phyloP scores from a whole-genome alignment of 805 yeast genomes.

The Millerago galiae region DNA sequence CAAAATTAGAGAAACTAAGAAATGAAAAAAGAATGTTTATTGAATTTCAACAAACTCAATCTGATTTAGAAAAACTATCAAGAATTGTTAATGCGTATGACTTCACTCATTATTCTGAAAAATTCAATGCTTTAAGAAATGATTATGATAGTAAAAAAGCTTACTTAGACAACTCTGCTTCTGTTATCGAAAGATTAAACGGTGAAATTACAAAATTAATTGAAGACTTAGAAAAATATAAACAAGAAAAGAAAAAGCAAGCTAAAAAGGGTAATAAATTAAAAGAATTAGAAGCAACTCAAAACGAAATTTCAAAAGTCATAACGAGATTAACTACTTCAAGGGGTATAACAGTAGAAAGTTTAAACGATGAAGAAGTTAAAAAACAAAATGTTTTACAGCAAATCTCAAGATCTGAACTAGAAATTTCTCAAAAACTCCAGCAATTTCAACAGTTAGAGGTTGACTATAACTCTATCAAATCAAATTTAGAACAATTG shows the following conservation, averaged over 20 bases:
- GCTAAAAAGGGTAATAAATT: conserved; percentile 53
- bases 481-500: conserved; percentile 35
- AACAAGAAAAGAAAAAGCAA: conserved; percentile 48
- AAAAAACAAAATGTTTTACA: conserved; percentile 29
- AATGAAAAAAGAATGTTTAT: conserved; percentile 75
- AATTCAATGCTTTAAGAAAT: conserved; percentile 37
- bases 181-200: conserved; percentile 38
- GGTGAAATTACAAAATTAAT: conserved; percentile 53
- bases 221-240: conserved; percentile 52
- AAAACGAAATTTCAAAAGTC: conserved; percentile 51
- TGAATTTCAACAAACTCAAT: conserved; percentile 80
- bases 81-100: conserved; percentile 76
- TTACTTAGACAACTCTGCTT: conserved; percentile 34
- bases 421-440: conserved; percentile 29
- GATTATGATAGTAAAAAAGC: conserved; percentile 36
- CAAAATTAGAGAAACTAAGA: conserved; percentile 75
- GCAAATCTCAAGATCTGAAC: conserved; percentile 30
- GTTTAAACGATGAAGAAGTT: conserved; percentile 44
- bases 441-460: conserved; percentile 37
- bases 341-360: conserved; percentile 50
- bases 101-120: conserved; percentile 38
- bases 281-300: conserved; percentile 52
- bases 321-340: conserved; percentile 65
- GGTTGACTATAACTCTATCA: conserved; percentile 37
- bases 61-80: conserved; percentile 69